Base-by-base conservation (phyloP, 768 basidiomycete species). In the Tylopilus vinaceipallidus region DNA sequence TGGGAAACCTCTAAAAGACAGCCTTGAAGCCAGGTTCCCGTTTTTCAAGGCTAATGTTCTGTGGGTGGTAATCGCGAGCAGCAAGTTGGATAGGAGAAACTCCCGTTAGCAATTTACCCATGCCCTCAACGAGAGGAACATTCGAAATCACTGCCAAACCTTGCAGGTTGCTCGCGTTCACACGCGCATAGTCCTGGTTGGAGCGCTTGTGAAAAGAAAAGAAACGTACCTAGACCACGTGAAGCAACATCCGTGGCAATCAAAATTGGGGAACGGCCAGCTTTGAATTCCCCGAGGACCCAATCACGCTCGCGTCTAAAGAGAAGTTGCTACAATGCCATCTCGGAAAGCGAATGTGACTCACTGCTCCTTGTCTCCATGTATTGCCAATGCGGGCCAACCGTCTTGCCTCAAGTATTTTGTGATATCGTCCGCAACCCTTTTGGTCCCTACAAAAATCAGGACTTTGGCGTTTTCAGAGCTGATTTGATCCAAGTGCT, bases 211-310 rank as follows among this genome's bases (percentile, higher is more conserved):
- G 62, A 62, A 69, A 60, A 68, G 61, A 46, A 77, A 66, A 65
- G 55, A 54, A 53, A 93, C 95, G 78, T 88, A 98, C 97, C 97
- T 68, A 99, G 84, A 82, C 95, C 95, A 84, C 95, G 95, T 68
- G 94, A 97, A 53, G 95, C 97, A 63, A 99, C 95, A 70, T 98
- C 97, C 60, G 97, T 98, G 73, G 97, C 97, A 65, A 98, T 91
- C 66, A 99, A 80, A 70, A 99, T 98, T 3, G 95, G 95, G 27
- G 91, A 94, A 56, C 94, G 88, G 62, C 97, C 94, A 47, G 92
- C 88, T 75, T 98, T 98, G 80, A 99, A 99, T 75, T 99, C 97
- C 69, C 86, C 78, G 34, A 99, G 77, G 42, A 98, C 97, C 97
- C 97, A 99, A 67, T 99, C 97, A 75, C 97, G 95, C 75, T 99